Percentiles rank a stretch among this genome's conserved stretches.
phyloP scores from a whole-genome alignment of 306 rosid genomes.

The Vigna reflexopilosa region DNA sequence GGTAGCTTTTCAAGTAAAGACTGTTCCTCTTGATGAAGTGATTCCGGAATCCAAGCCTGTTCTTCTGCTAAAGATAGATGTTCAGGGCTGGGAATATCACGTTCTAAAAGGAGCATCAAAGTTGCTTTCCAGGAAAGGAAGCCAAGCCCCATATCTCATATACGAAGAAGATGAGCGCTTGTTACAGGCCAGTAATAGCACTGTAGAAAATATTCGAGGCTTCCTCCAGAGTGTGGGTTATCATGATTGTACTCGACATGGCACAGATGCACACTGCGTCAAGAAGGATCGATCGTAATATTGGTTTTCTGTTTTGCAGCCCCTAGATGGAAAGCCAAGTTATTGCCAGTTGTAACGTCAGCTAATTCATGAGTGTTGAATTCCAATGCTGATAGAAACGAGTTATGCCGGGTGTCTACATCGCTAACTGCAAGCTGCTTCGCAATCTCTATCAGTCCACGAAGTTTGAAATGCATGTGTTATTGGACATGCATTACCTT shows the following conservation, averaged over 20 bases:
- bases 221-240: conserved; percentile 84
- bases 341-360: conserved; percentile 33
- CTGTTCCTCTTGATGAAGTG: conserved; percentile 84
- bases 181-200: conserved; percentile 90
- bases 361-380: conserved; percentile 4
- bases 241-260: conserved; percentile 76
- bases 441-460: not conserved
- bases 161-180: conserved; percentile 94
- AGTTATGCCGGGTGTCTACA: not conserved
- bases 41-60: conserved; percentile 73
- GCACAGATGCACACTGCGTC: conserved; percentile 95
- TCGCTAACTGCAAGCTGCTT: conserved; percentile 6
- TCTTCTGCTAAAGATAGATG: conserved; percentile 88
- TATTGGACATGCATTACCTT: not conserved
- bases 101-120: conserved; percentile 91
- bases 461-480: conserved; percentile 17
- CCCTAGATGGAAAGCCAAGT: conserved; percentile 32
- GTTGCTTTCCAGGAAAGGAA: conserved; percentile 77
- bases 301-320: conserved; percentile 32
- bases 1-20: conserved; percentile 77
- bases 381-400: conserved; percentile 27
- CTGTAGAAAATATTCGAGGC: conserved; percentile 72
- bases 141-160: conserved; percentile 92
- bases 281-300: conserved; percentile 60
- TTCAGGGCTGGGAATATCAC: conserved; percentile 99